Evolutionary conservation across 2,329 filamentous ascomycete species (phyloP), one percentile per base, ranked within the genome.

Genomic region (Tolypocladium cylindrosporum): DNA sequence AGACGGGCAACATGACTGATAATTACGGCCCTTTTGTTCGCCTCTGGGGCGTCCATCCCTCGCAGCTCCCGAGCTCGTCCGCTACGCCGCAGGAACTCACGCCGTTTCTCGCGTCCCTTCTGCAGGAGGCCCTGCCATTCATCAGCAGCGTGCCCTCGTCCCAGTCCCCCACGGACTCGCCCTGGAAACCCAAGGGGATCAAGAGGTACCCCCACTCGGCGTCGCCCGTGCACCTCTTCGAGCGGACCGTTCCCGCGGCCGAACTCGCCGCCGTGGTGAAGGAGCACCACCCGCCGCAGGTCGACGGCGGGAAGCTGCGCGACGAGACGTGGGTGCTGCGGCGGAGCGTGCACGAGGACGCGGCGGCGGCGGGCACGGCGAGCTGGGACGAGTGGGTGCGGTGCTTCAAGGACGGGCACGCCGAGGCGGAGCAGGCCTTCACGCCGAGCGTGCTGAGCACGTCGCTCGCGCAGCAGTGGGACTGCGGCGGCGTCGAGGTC

Each of bases 251-350:
- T 27, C 63, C 75, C 9, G 71, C 72, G 1, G 67, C 71, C 41
- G 76, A 77, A 39, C 71, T 84, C 7, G 70, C 72, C 55, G 65
- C 65, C 42, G 64, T 77, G 43, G 72, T 72, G 9, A 65, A 69
- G 41, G 65, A 68, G 59, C 69, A 71, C 60, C 67, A 69, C 55
- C 66, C 67, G 5, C 63, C 66, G 1, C 60, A 65, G 11, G 59
- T 68, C 19, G 59, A 58, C 34, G 61, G 59, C 9, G 42, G 55
- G 8, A 65, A 63, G 41, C 39, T 66, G 21, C 63, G 61, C 31
- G 55, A 67, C 1, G 86, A 88, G 70, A 79, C 76, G 21, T 91
- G 88, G 88, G 80, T 79, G 56, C 82, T 82, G 45, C 79, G 88
- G 58, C 78, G 78, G 51, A 88, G 84, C 67, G 71, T 81, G 48